Percentiles rank a stretch among this genome's conserved stretches.
Evolutionary conservation across 495 filamentous ascomycete genomes (phyloP).

Genomic region (Clavariopsis aquatica): DNA sequence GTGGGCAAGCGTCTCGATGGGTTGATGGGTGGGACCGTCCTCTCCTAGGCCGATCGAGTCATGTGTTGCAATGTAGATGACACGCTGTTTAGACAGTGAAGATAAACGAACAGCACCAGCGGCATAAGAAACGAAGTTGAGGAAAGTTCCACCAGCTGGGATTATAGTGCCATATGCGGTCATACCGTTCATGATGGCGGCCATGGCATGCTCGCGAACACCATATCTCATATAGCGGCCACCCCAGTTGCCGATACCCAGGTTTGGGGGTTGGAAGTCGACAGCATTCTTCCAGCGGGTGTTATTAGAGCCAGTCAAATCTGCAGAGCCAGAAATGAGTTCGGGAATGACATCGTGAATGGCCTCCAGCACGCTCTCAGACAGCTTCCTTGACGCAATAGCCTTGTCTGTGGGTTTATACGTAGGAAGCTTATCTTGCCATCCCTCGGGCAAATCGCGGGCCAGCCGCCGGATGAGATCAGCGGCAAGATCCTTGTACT

Average conservation of each 20-base stretch:
- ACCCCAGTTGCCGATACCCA: conserved; percentile 78
- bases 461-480: conserved; percentile 81
- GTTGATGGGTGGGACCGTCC: conserved; percentile 98
- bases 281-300: conserved; percentile 95
- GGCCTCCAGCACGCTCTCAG: conserved; percentile 88
- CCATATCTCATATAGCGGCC: conserved; percentile 77
- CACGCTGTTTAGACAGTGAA: conserved; percentile 84
- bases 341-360: conserved; percentile 83
- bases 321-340: conserved; percentile 91
- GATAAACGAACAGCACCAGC: conserved; percentile 94
- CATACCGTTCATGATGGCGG: conserved; percentile 96
- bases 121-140: conserved; percentile 99
- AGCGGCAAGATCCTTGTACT: conserved; percentile 72
- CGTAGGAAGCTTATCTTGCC: conserved; percentile 89
- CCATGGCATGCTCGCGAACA: conserved; percentile 61
- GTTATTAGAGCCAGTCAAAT: conserved; percentile 98
- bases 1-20: conserved; percentile 98
- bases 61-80: conserved; percentile 97
- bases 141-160: conserved; percentile 92
- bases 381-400: conserved; percentile 89
- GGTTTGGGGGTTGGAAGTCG: conserved; percentile 93
- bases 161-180: conserved; percentile 93
- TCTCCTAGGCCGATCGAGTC: conserved; percentile 99
- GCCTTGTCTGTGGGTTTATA: conserved; percentile 88
- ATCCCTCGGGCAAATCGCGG: conserved; percentile 89